phyloP scores from a whole-genome alignment of 805 yeast genomes.

The Scheffersomyces coipomensis region DNA sequence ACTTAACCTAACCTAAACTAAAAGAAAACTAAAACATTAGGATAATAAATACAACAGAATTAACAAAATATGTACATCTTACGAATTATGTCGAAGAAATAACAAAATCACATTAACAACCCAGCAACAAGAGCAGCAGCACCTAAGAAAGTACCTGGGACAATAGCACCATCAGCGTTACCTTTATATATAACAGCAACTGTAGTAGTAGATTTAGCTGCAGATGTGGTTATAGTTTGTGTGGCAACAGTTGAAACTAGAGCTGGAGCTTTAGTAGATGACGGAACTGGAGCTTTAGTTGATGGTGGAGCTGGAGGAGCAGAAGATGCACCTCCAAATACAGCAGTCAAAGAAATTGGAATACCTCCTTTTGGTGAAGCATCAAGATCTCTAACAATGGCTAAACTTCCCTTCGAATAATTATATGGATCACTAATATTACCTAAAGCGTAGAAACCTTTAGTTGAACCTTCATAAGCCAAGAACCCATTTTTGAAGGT shows the following conservation, averaged over 20 bases:
- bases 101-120: not conserved
- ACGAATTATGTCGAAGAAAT: too few relatives aligned
- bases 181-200: conserved; percentile 36
- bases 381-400: conserved; percentile 9
- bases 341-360: too few relatives aligned
- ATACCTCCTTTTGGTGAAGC: conserved; percentile 3
- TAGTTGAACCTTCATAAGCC: conserved; percentile 14
- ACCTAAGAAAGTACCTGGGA: not conserved
- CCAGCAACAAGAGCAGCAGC: not conserved
- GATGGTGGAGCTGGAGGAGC: conserved; percentile 2
- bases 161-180: conserved; percentile 24
- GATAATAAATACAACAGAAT: too few relatives aligned
- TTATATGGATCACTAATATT: conserved; percentile 28
- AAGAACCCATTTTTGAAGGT: conserved; percentile 5
- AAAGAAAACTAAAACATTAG: too few relatives aligned
- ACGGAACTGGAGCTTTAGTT: not conserved
- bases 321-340: not conserved
- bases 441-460: conserved; percentile 22
- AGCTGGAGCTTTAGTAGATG: not conserved
- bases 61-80: too few relatives aligned
- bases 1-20: too few relatives aligned
- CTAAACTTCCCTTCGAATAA: conserved; percentile 17
- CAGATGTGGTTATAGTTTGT: conserved; percentile 11
- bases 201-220: conserved; percentile 11
- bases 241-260: not conserved